phyloP scores from a whole-genome alignment of 345 rosid genomes.

The Mangifera indica region DNA sequence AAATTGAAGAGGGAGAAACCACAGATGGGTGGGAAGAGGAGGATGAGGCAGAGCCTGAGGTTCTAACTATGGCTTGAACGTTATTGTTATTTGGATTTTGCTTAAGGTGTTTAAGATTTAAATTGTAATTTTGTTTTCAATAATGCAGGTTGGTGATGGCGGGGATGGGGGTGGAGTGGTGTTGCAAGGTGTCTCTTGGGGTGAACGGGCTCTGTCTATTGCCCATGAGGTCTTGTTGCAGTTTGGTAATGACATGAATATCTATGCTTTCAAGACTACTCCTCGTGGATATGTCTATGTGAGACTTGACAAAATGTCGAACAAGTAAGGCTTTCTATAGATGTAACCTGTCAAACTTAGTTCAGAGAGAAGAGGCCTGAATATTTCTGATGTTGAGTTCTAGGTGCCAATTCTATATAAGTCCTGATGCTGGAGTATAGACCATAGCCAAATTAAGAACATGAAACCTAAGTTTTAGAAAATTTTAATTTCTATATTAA shows the following conservation, averaged over 20 bases:
- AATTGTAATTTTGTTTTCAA: neutral
- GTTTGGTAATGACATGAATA: constrained; percentile 47
- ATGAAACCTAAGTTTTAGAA: neutral
- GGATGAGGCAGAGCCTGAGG: constrained; percentile 64
- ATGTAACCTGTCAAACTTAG: neutral
- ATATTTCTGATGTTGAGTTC: neutral
- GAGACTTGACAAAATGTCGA: constrained; percentile 72
- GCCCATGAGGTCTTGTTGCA: constrained; percentile 52
- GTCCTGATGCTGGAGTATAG: neutral
- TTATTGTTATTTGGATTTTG: constrained; percentile 14
- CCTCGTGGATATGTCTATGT: constrained; percentile 78
- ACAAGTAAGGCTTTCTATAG: constrained; percentile 45
- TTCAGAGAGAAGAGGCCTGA: neutral
- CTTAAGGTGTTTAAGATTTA: constrained; percentile 13
- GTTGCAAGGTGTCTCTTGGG: constrained; percentile 69
- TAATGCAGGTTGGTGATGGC: constrained; percentile 70
- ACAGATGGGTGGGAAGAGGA: constrained; percentile 84
- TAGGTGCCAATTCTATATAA: neutral
- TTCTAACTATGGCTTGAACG: constrained; percentile 7
- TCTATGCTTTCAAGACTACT: constrained; percentile 76
- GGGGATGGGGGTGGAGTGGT: constrained; percentile 90
- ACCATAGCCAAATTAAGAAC: neutral
- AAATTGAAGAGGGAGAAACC: constrained; percentile 46
- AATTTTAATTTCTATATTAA: neutral
- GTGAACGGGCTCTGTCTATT: constrained; percentile 62